These are phyloP conservation scores for Straminergon stramineum DNA, from an alignment of 225 moss, liverwort and hornwort species.

Conservation along the genomic window DNA sequence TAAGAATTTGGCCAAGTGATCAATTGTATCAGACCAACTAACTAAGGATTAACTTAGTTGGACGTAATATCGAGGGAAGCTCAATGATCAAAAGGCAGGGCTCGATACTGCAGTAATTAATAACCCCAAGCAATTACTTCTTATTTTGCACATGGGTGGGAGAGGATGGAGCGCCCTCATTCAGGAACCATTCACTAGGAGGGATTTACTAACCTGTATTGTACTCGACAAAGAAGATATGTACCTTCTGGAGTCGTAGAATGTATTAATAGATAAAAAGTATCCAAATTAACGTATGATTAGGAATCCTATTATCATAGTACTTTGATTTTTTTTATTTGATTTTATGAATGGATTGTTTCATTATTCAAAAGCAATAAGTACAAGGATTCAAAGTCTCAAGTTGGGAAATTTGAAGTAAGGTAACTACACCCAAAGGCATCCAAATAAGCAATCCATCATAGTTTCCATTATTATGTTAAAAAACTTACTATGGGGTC, in stretches of 20 bases:
- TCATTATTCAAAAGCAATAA: neutral
- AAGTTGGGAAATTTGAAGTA: neutral
- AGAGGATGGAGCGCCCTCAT: neutral
- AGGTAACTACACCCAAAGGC: no score
- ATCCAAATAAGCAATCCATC: no score
- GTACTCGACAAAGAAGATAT: neutral
- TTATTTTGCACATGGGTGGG: neutral
- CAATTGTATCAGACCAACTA: neutral
- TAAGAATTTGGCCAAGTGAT: neutral
- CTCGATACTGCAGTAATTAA: neutral
- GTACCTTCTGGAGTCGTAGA: neutral
- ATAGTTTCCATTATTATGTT: no score
- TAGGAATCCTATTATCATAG: neutral
- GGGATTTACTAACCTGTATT: neutral
- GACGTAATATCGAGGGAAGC: neutral
- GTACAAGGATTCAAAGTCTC: neutral
- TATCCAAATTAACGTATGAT: neutral
- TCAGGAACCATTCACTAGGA: neutral
- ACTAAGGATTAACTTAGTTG: neutral
- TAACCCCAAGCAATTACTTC: neutral
- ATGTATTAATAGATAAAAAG: neutral
- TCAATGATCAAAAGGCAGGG: neutral
- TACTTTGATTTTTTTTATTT: neutral
- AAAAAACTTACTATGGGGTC: no score
- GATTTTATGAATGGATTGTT: neutral